Evolutionary conservation across 495 filamentous ascomycete species (phyloP), one percentile per base, ranked within the genome.

Genomic region (Penicilliopsis zonata): DNA sequence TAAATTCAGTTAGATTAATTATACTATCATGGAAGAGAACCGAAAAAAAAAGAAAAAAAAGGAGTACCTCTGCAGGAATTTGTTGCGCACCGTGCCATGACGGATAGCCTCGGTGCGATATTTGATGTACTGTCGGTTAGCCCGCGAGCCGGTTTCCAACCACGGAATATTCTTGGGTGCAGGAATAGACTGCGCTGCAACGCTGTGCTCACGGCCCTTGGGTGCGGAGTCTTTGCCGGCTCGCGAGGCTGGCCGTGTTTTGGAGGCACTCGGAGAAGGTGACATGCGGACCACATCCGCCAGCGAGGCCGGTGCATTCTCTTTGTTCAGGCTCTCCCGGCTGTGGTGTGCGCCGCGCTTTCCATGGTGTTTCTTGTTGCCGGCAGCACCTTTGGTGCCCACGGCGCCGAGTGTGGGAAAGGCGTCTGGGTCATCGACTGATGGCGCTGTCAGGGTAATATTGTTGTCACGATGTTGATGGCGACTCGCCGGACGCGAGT

Each of bases 261-360:
- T 63, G 32, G 58, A 59, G 5, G 69, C 57, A 29, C 52, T 65
- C 30, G 85, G 85, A 21, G 84, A 85, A 10, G 86, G 84, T 9
- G 83, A 80, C 81, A 92, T 88, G 40, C 86, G 86, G 26, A 95
- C 86, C 30, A 96, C 78, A 55, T 95, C 90, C 3, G 90, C 90
- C 19, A 98, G 65, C n/a, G 84, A 92, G 42, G 72, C 82, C 3
- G 88, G 79, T 0, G 64, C 44, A 33, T 65, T 79, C 30, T 86
- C 79, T 48, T 82, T 86, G 36, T 28, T 53, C 10, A 37, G 32
- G 18, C 51, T 53, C 18, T 70, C 64, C 16, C 67, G 60, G 46
- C 75, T 71, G 18, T 69, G 69, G 44, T 90, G 81, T 0, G 80
- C 78, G 28, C 81, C 82, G 26, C 86, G 73, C 52, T 92, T 94